Evolutionary conservation across 1,139 yeast genomes (phyloP).

Genomic region (Candida glucosophila): DNA sequence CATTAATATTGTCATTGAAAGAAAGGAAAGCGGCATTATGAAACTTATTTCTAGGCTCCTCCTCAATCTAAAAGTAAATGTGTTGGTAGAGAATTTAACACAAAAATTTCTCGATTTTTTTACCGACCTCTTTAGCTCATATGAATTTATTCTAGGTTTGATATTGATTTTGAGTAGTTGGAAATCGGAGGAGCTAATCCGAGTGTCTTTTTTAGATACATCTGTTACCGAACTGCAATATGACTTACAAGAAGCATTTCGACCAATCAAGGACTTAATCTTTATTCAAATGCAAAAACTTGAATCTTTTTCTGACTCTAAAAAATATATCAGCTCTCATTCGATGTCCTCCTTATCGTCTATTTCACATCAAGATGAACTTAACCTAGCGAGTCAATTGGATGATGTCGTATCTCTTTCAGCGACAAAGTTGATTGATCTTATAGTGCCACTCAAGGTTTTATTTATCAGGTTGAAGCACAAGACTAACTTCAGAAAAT

Average conservation of each 20-base stretch:
- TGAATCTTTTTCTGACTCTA: constrained; percentile 3
- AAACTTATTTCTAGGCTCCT: constrained; percentile 11
- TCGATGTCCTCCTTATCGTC: constrained; percentile 7
- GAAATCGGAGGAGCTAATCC: constrained; percentile 26
- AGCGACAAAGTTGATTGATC: constrained; percentile 19
- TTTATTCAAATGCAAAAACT: too few species aligned
- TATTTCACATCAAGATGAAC: constrained; percentile 4
- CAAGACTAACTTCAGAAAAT: constrained; percentile 18
- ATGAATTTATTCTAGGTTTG: constrained; percentile 17
- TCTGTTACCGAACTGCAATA: too few species aligned
- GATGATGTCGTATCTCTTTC: constrained; percentile 17
- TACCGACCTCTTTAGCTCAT: constrained; percentile 9
- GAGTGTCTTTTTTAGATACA: too few species aligned
- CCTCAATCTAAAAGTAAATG: constrained; percentile 12
- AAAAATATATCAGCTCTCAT: constrained; percentile 5
- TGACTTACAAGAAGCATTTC: too few species aligned
- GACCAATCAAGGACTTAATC: too few species aligned
- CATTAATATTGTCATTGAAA: constrained; percentile 9
- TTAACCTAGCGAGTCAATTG: constrained; percentile 10
- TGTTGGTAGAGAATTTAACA: constrained; percentile 13
- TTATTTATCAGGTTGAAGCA: constrained; percentile 23
- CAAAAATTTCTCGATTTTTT: constrained; percentile 11
- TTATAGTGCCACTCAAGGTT: constrained; percentile 23
- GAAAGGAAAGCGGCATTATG: too few species aligned
- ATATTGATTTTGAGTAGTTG: constrained; percentile 21